These are phyloP conservation scores for Allium fistulosum DNA, from an alignment of 106 monocot genomes.

Conservation along the genomic window DNA sequence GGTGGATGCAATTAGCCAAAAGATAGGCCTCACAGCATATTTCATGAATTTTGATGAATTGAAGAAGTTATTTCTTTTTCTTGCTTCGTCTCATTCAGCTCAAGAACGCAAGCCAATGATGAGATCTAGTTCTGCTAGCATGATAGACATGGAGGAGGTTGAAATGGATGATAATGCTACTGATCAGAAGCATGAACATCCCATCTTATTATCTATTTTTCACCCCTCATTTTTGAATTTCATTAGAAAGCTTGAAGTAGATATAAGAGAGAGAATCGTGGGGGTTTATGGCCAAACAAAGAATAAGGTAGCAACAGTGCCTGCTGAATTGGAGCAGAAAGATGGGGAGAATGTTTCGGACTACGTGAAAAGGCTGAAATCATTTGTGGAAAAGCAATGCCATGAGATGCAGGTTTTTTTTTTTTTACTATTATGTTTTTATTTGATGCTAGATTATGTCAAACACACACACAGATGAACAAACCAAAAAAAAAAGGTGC, in stretches of 20 bases:
- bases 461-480: too few species aligned
- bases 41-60: conserved; percentile 77
- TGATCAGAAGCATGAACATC: conserved; percentile 43
- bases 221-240: conserved; percentile 48
- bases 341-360: conserved; percentile 67
- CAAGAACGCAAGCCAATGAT: conserved; percentile 34
- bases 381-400: conserved; percentile 87
- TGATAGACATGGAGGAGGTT: conserved; percentile 42
- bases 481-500: too few species aligned
- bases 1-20: conserved; percentile 85
- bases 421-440: neutral
- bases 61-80: conserved; percentile 31
- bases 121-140: conserved; percentile 59
- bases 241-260: conserved; percentile 48
- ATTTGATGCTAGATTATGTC: too few species aligned
- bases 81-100: conserved; percentile 11
- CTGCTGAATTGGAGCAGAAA: conserved; percentile 80
- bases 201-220: conserved; percentile 53
- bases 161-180: conserved; percentile 27
- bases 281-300: conserved; percentile 61
- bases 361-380: conserved; percentile 69
- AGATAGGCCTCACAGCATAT: conserved; percentile 75
- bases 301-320: conserved; percentile 50
- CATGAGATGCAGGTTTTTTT: conserved; percentile 78
- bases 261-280: conserved; percentile 71